Conservation (phyloP, 78 protist species). For the Creolimax fragrantissima region DNA sequence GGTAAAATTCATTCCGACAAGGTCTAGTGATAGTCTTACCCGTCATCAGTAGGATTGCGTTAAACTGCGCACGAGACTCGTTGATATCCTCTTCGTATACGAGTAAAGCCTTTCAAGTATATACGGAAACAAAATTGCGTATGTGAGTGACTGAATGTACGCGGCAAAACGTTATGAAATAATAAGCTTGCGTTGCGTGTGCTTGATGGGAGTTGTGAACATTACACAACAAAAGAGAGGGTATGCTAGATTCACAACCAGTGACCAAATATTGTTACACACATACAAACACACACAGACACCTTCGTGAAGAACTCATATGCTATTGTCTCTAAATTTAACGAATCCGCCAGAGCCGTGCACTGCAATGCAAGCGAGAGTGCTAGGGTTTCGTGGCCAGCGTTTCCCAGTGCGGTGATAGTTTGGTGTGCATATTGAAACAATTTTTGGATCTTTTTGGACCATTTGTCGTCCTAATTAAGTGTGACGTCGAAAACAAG, state of each 20-base stretch:
- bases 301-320: conserved; percentile 57
- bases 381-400: conserved; percentile 39
- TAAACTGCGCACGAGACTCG: conserved; percentile 57
- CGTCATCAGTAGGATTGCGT: conserved; percentile 50
- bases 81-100: conserved; percentile 83
- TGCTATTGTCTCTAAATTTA: conserved; percentile 42
- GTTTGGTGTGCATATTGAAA: conserved; percentile 53
- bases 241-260: too few relatives aligned
- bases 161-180: too few relatives aligned
- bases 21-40: too few relatives aligned
- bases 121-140: background rate
- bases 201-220: too few relatives aligned
- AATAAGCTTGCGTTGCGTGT: too few relatives aligned
- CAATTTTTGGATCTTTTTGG: conserved; percentile 32
- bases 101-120: conserved; percentile 54
- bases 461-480: conserved; percentile 21
- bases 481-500: too few relatives aligned
- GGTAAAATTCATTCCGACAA: too few relatives aligned
- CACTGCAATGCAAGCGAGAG: conserved; percentile 70
- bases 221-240: too few relatives aligned
- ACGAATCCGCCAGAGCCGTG: conserved; percentile 62
- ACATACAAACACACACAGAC: background rate
- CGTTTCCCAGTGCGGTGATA: conserved; percentile 41
- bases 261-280: too few relatives aligned
- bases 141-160: too few relatives aligned